Base-by-base conservation (phyloP, 2,329 filamentous ascomycete genomes). In the Dendryphion nanum region DNA sequence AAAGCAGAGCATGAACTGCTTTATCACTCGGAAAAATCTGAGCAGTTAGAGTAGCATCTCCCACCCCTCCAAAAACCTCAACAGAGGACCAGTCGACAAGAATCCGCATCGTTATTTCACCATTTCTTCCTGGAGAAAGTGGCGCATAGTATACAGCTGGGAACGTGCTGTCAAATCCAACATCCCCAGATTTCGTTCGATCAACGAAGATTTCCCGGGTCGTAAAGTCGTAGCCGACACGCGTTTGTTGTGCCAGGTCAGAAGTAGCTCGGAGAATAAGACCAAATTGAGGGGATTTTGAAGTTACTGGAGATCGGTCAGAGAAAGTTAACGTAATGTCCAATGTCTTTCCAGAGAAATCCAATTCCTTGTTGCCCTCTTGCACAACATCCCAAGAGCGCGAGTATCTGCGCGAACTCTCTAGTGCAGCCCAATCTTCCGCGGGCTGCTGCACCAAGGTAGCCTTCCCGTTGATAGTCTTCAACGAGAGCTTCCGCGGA, bases 21-120 rank as follows among this genome's bases (percentile, higher is more conserved):
- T 36, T 23, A 15, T 36, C 33, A 29, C 33, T 36, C 13, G 33
- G 20, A 14, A 36, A 36, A n/a, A 36, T 16, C 18, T 36, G 33
- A 17, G 33, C 33, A 16, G 33, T 28, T 16, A 36, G 23, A 36
- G 33, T 26, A 13, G 33, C 17, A 19, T 36, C 33, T 36, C 33
- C 33, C 14, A n/a, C 6, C 18, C 33, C 33, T 29, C 33, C 33
- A 26, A 36, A 36, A 15, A 36, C 33, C 33, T 36, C 33, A 19
- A 36, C 33, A 18, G 33, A 36, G 13, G 33, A 36, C 33, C 33
- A 36, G 23, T 36, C 33, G 33, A 36, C 33, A 36, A 36, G 33
- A 36, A 36, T 36, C 20, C 33, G 33, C 23, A 36, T 36, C 20
- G 33, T 36, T 10, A 36, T 29, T 29, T 26, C 29, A 19, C 33